phyloP scores from a whole-genome alignment of 202 grass and related monocot species.

The Hordeum pubiflorum region DNA sequence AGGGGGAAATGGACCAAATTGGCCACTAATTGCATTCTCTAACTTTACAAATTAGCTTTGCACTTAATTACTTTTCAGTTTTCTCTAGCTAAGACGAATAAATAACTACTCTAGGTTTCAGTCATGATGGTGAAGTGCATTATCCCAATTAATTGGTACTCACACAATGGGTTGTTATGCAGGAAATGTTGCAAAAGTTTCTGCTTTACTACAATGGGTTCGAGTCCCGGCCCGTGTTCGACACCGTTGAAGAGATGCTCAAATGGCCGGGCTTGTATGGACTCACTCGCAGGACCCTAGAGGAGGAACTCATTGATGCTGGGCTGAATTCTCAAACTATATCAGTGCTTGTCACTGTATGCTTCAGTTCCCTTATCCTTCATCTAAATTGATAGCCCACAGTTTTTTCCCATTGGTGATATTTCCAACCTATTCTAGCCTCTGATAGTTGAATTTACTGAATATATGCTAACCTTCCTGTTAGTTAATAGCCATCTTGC shows the following conservation, averaged over 20 bases:
- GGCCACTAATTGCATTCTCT: too few relatives aligned
- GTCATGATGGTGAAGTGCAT: neutral
- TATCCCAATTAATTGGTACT: slow-evolving; percentile 2
- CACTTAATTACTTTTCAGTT: too few relatives aligned
- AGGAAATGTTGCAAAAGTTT: slow-evolving; percentile 73
- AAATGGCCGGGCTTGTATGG: too few relatives aligned
- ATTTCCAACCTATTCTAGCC: neutral
- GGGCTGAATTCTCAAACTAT: slow-evolving; percentile 51
- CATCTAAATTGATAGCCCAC: neutral
- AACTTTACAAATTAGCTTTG: too few relatives aligned
- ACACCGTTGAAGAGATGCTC: slow-evolving; percentile 16
- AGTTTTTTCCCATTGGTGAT: neutral
- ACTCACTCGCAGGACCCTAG: slow-evolving; percentile 55
- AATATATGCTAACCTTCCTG: neutral
- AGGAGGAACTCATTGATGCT: too few relatives aligned
- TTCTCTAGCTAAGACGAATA: too few relatives aligned
- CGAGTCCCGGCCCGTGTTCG: slow-evolving; percentile 59
- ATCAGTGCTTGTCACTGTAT: slow-evolving; percentile 74
- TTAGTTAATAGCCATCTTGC: neutral
- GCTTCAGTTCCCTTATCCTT: neutral
- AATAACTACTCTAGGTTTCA: neutral
- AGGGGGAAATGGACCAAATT: too few relatives aligned
- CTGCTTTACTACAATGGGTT: slow-evolving; percentile 56
- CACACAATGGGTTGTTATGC: neutral
- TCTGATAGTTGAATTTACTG: too few relatives aligned